These are phyloP conservation scores for Saccharomycopsis amapae DNA, from an alignment of 805 yeast species.

Conservation along the genomic window DNA sequence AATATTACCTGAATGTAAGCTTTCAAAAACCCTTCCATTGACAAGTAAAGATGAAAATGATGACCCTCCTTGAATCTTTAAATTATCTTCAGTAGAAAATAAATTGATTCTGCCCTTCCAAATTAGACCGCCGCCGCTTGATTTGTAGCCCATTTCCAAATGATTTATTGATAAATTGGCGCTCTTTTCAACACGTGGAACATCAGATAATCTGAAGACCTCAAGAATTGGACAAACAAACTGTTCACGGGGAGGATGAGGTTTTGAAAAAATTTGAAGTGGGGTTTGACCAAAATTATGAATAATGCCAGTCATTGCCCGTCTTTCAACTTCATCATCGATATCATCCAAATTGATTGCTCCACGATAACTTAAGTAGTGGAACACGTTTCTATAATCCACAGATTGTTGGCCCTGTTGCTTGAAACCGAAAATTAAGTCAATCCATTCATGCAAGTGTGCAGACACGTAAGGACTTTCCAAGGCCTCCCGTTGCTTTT, in stretches of 20 bases:
- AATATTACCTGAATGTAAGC: slow-evolving; percentile 35
- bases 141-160: slow-evolving; percentile 38
- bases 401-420: slow-evolving; percentile 70
- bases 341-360: slow-evolving; percentile 71
- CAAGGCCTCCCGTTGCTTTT: slow-evolving; percentile 72
- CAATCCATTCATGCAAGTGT: slow-evolving; percentile 78
- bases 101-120: slow-evolving; percentile 47
- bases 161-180: slow-evolving; percentile 35
- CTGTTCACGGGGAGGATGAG: slow-evolving; percentile 51
- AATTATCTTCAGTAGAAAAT: slow-evolving; percentile 23
- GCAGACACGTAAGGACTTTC: slow-evolving; percentile 77
- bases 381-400: slow-evolving; percentile 66
- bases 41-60: slow-evolving; percentile 26
- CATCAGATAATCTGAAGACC: slow-evolving; percentile 26
- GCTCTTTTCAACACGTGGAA: slow-evolving; percentile 40
- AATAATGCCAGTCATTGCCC: slow-evolving; percentile 75
- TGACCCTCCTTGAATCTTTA: slow-evolving; percentile 14
- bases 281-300: slow-evolving; percentile 95
- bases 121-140: slow-evolving; percentile 27
- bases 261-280: slow-evolving; percentile 54
- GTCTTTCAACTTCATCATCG: slow-evolving; percentile 62
- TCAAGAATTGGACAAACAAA: slow-evolving; percentile 34
- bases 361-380: slow-evolving; percentile 78
- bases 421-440: slow-evolving; percentile 71
- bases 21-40: slow-evolving; percentile 38